phyloP scores from a whole-genome alignment of 345 rosid genomes.

The Brassica nigra region DNA sequence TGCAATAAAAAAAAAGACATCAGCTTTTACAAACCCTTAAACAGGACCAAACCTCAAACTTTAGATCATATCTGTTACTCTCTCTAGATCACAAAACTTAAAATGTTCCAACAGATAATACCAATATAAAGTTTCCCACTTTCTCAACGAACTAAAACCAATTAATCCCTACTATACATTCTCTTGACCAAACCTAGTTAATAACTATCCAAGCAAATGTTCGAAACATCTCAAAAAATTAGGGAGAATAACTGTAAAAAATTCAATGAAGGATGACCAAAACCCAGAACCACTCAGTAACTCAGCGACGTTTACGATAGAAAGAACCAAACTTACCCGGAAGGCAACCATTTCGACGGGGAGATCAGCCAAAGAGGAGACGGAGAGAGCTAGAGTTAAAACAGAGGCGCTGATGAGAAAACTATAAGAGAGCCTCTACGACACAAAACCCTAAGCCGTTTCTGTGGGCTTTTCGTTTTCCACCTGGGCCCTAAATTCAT shows the following conservation, averaged over 20 bases:
- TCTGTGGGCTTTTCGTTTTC: conserved; percentile 25
- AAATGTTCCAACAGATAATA: background rate
- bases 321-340: conserved; percentile 28
- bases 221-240: background rate
- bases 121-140: background rate
- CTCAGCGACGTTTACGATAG: background rate
- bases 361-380: conserved; percentile 17
- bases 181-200: background rate
- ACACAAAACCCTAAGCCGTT: conserved; percentile 25
- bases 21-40: background rate
- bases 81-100: background rate
- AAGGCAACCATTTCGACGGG: conserved; percentile 32
- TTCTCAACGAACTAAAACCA: background rate
- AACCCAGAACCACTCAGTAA: background rate
- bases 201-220: background rate
- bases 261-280: background rate
- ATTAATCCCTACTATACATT: background rate
- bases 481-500: conserved; percentile 7
- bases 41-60: background rate
- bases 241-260: background rate
- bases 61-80: background rate
- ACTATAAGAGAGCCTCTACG: background rate
- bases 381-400: conserved; percentile 1
- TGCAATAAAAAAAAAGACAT: background rate
- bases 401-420: conserved; percentile 20